Base-by-base conservation (phyloP, 441 rosid species). In the Dalechampia spathulata region DNA sequence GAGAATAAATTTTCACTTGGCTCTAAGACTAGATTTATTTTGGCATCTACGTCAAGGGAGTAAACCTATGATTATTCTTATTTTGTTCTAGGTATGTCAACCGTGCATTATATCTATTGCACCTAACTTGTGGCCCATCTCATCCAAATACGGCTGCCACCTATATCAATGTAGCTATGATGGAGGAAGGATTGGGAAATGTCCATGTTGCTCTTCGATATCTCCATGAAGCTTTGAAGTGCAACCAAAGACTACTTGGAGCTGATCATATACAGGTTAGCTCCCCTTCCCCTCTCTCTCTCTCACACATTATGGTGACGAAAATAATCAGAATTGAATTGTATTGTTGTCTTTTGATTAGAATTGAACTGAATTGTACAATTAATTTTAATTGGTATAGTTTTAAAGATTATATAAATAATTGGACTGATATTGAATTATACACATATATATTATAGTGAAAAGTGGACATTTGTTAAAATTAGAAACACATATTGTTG, bases 121-220 rank as follows among this genome's bases (percentile, higher is more conserved):
- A 82, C 71, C 74, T 80, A 63, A 78, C 86, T 21, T 82, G 86
- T 15, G 86, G 89, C 23, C 74, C 78, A 49, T 82, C 86, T 61
- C 92, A 85, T 68, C 92, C 92, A 21, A 82, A 85, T 64, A 80
- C 82, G 2, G 88, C 88, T 19, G 88, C 88, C 26, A 85, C 92
- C 21, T 80, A 79, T 65, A 82, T 82, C 69, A 85, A 85, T 60
- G 84, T 85, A 56, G 83, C 92, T 47, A 85, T 82, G 88, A 85
- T 85, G 92, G 88, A 85, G 72, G 88, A 85, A 66, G 86, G 86
- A 53, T 71, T 78, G 68, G 86, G 88, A 56, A 82, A 82, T 56
- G 86, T 75, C 49, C 83, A 85, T 60, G 74, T 82, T 63, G 83
- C 92, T 56, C 86, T 85, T 39, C 68, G 88, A 62, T 85, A 82